A percentile compares a stretch with the other conserved stretches of the same genome.
Evolutionary conservation across 2,329 filamentous ascomycete species (phyloP).

Genomic region (Tolypocladium cylindrosporum): DNA sequence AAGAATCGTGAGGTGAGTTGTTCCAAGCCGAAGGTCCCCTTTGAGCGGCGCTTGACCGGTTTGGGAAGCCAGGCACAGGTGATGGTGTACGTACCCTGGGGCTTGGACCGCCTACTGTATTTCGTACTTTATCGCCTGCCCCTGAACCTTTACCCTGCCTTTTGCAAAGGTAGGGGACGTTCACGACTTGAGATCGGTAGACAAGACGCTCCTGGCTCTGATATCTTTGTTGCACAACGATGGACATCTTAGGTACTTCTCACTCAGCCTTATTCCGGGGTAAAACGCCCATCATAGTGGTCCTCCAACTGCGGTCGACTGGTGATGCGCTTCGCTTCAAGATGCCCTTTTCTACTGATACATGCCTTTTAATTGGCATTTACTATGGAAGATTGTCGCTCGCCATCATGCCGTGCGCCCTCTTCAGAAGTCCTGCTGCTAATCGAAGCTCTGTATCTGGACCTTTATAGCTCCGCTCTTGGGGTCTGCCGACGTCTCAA

Average conservation of each 20-base stretch:
- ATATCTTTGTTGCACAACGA: neutral
- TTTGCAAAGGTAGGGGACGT: neutral
- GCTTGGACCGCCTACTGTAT: neutral
- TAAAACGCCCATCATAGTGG: neutral
- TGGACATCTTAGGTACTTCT: neutral
- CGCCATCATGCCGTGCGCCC: neutral
- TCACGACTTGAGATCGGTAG: too few relatives aligned
- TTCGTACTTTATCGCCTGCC: neutral
- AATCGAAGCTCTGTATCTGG: slow-evolving; percentile 64
- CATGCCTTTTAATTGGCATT: neutral
- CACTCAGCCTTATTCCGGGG: neutral
- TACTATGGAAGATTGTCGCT: neutral
- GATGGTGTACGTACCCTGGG: neutral
- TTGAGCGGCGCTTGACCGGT: slow-evolving; percentile 16
- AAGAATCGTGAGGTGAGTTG: slow-evolving; percentile 27
- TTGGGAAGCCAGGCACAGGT: slow-evolving; percentile 11
- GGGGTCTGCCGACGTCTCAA: slow-evolving; percentile 77
- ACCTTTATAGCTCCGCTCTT: slow-evolving; percentile 97
- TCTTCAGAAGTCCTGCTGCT: neutral
- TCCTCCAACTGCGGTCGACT: too few relatives aligned
- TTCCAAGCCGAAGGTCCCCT: neutral
- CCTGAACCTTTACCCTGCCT: neutral
- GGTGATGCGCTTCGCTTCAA: too few relatives aligned
- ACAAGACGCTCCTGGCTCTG: neutral
- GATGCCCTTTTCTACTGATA: neutral